Conservation (phyloP, 768 basidiomycete species). For the Rhodotorula kratochvilovae region DNA sequence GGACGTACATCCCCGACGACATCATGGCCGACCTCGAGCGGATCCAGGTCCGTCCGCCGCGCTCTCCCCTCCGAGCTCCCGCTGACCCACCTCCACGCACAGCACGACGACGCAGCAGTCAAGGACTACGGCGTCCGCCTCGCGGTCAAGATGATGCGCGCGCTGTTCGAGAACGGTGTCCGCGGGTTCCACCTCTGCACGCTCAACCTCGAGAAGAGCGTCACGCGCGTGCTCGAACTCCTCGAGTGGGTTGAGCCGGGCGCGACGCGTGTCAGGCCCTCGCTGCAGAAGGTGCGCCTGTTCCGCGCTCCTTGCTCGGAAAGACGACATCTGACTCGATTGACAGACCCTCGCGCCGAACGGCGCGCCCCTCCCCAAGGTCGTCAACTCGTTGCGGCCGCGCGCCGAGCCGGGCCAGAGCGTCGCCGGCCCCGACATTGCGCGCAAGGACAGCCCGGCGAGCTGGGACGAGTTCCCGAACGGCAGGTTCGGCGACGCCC, state of each 20-base stretch:
- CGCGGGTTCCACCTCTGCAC: conserved; percentile 92
- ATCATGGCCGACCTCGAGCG: conserved; percentile 65
- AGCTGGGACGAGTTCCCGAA: conserved; percentile 77
- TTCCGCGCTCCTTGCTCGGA: too few species aligned
- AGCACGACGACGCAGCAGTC: conserved; percentile 89
- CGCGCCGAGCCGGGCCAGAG: background rate
- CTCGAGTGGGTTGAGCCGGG: conserved; percentile 61
- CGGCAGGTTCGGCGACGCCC: conserved; percentile 94
- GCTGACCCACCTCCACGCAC: background rate
- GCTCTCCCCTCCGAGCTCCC: background rate
- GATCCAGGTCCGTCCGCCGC: conserved; percentile 60
- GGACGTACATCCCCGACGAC: conserved; percentile 65
- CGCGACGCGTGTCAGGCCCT: conserved; percentile 5
- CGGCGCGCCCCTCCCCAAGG: conserved; percentile 33
- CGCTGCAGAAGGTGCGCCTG: conserved; percentile 33
- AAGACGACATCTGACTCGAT: too few species aligned
- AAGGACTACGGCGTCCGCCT: conserved; percentile 90
- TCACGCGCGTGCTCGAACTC: conserved; percentile 73
- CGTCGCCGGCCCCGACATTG: conserved; percentile 22
- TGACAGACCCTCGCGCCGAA: conserved; percentile 85
- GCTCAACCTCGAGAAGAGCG: conserved; percentile 92
- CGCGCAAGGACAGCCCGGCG: conserved; percentile 36
- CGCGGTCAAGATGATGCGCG: conserved; percentile 73
- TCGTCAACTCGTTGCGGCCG: conserved; percentile 30
- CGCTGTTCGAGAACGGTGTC: conserved; percentile 59